Evolutionary conservation across 805 yeast species (phyloP), one percentile per base, ranked within the genome.

Genomic region (Saccharomyces mikatae): DNA sequence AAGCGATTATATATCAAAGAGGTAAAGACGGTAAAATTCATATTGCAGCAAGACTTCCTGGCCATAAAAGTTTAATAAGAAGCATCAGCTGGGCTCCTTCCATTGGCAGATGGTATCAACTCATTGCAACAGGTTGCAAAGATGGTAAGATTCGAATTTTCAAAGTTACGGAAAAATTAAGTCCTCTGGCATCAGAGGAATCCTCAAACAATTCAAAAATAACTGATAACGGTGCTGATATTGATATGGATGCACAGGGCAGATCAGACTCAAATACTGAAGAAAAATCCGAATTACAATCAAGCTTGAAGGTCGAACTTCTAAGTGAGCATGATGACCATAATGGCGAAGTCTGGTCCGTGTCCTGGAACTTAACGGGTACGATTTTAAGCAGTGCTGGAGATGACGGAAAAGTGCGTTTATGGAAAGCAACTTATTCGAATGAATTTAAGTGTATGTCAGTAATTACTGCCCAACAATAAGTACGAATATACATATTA

Each of bases 71-170:
- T 2, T 76, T 92, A 46, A 89, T 92, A 32, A 76, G 98, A 63
- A 86, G 90, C 17, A 89, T 91, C 4, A 79, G 91, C 30, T 92
- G 99, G 99, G 98, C 98, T 0, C 97, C 98, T 2, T 82, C 95
- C 0, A 88, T 91, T 86, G 98, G 98, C 2, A 76, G 96, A 60
- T 82, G 85, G 58, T 88, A 82, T 67, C 96, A 92, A 62, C 74
- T 91, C 49, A 76, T 94, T 47, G 98, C 99, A 0, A 92, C 98
- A 0, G 98, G 95, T 4, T 90, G 96, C 67, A 90, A 90, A 68
- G 99, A 94, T 68, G 99, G 98, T 0, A 82, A 76, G 63, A 90
- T 94, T 10, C 80, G 98, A 52, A 84, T 94, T 2, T 92, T 85
- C 76, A 88, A 87, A 68, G 75, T 90, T 5, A 74, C 76, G 3